Conservation (phyloP, 2,329 filamentous ascomycete species). For the Endothia cerciana region DNA sequence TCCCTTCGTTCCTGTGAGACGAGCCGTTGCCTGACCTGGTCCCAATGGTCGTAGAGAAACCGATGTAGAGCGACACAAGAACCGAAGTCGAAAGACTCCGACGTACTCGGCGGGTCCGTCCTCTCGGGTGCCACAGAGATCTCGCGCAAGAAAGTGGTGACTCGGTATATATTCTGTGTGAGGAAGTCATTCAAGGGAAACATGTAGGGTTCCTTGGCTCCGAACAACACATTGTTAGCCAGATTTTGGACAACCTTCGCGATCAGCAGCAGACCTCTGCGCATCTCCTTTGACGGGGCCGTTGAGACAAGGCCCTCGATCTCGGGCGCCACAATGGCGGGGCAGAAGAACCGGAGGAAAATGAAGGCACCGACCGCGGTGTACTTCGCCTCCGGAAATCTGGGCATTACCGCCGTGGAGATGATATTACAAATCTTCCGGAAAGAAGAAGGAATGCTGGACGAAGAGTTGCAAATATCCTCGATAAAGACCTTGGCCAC, state of each 20-base stretch:
- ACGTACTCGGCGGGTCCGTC: conserved; percentile 44
- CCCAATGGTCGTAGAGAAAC: conserved; percentile 74
- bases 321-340: conserved; percentile 72
- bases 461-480: conserved; percentile 67
- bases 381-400: conserved; percentile 72
- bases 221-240: conserved; percentile 73
- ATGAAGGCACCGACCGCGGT: conserved; percentile 74
- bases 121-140: conserved; percentile 63
- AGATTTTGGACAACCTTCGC: conserved; percentile 74
- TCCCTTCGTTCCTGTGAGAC: conserved; percentile 63
- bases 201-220: conserved; percentile 75
- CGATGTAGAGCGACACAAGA: conserved; percentile 71
- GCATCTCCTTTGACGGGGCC: conserved; percentile 69
- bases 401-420: conserved; percentile 62
- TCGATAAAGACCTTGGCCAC: conserved; percentile 74
- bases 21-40: conserved; percentile 68
- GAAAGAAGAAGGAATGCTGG: conserved; percentile 65
- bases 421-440: conserved; percentile 72
- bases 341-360: conserved; percentile 73
- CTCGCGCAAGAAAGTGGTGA: conserved; percentile 68
- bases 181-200: conserved; percentile 71
- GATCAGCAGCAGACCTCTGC: conserved; percentile 68
- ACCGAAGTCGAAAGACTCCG: conserved; percentile 68
- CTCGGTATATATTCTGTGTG: conserved; percentile 68
- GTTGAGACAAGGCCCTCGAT: conserved; percentile 66